Conservation (phyloP, 2,329 filamentous ascomycete species). For the Aaosphaeria arxii region DNA sequence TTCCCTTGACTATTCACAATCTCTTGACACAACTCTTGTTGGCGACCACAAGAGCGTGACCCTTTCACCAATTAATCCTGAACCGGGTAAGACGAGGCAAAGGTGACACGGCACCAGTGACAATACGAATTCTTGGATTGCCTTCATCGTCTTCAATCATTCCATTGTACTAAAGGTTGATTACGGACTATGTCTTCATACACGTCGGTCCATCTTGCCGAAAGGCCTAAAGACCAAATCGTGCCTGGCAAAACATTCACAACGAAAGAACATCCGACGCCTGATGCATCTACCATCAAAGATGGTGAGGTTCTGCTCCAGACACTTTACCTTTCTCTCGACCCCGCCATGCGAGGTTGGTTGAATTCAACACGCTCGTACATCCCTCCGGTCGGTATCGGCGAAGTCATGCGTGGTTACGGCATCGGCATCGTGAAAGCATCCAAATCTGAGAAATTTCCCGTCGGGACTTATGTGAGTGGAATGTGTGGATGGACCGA, state of each 20-base stretch:
- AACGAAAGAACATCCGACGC: constrained; percentile 49
- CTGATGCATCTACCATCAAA: constrained; percentile 50
- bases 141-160: no score
- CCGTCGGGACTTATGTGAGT: constrained; percentile 58
- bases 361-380: constrained; percentile 60
- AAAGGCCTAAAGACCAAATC: constrained; percentile 61
- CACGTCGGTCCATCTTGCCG: constrained; percentile 56
- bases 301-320: constrained; percentile 63
- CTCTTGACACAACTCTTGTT: no score
- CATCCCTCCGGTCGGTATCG: constrained; percentile 65
- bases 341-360: constrained; percentile 76
- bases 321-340: constrained; percentile 64
- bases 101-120: no score
- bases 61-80: no score
- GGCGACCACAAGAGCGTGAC: no score
- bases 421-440: constrained; percentile 61
- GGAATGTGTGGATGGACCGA: constrained; percentile 63
- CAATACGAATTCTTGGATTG: no score
- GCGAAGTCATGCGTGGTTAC: constrained; percentile 65
- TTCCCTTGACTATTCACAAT: no score
- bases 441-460: constrained; percentile 54
- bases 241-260: constrained; percentile 65
- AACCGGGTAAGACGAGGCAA: no score
- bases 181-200: constrained; percentile 35
- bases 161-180: no score